A percentile compares a stretch with the other conserved stretches of the same genome.
These are phyloP conservation scores for Elsinoe arachidis DNA, from an alignment of 2,329 filamentous ascomycete genomes.

Conservation along the genomic window DNA sequence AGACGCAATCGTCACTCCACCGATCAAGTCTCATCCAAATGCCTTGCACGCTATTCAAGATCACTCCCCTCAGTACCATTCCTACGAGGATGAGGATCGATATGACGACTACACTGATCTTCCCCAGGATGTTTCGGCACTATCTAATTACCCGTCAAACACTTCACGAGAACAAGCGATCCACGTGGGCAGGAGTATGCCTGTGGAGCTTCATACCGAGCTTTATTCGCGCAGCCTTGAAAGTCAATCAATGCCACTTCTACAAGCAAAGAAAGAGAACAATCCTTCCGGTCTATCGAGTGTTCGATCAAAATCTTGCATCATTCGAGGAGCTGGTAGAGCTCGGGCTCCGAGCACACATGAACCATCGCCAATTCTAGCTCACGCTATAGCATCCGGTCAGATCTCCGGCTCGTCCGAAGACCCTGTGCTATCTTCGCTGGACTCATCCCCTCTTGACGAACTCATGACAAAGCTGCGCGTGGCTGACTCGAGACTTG, in stretches of 20 bases:
- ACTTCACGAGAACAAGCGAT: neutral
- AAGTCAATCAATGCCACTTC: neutral
- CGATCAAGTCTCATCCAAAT: neutral
- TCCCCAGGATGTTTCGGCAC: neutral
- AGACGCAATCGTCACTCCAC: neutral
- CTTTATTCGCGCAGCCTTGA: neutral
- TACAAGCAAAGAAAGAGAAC: neutral
- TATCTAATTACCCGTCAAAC: neutral
- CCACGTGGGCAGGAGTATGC: neutral
- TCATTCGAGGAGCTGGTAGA: neutral
- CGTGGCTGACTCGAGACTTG: slow-evolving; percentile 17
- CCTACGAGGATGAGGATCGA: neutral
- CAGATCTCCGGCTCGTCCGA: neutral
- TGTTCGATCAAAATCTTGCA: neutral
- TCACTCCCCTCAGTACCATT: no score
- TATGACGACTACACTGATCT: neutral
- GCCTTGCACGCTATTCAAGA: neutral
- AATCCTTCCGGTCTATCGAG: no score
- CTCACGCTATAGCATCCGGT: no score
- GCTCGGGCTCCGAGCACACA: no score
- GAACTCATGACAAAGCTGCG: slow-evolving; percentile 24
- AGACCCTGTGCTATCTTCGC: neutral
- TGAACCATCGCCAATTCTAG: no score
- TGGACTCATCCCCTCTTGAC: slow-evolving; percentile 17
- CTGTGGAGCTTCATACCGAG: neutral